A percentile compares a stretch with the other conserved stretches of the same genome.
phyloP scores from a whole-genome alignment of 257 asterid genomes.

The Forsythia viridissima region DNA sequence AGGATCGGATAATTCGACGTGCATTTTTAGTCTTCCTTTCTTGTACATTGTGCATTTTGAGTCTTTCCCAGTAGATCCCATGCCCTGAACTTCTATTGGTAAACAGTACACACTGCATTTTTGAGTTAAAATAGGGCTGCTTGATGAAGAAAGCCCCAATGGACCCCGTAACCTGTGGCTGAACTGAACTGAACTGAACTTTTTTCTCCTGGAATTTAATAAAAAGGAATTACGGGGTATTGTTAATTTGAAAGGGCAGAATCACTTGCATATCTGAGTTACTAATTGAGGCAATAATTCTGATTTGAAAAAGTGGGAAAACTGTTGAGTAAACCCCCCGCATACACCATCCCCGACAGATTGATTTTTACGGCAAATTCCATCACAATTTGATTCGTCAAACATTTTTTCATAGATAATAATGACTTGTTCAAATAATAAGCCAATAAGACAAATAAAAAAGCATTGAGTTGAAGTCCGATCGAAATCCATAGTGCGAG shows the following conservation, averaged over 20 bases:
- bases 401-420: neutral
- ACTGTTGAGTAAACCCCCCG: neutral
- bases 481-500: neutral
- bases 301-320: neutral
- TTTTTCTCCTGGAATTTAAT: no score
- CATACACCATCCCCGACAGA: neutral
- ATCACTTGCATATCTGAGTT: neutral
- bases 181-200: no score
- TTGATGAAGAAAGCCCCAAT: neutral
- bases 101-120: neutral
- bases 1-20: neutral
- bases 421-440: neutral
- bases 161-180: neutral
- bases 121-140: neutral
- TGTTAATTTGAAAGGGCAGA: neutral
- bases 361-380: neutral
- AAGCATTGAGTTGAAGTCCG: neutral
- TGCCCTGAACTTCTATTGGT: neutral
- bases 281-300: neutral
- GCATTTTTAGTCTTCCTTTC: neutral
- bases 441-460: neutral
- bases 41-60: neutral
- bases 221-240: neutral
- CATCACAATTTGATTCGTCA: neutral
- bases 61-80: neutral